These are phyloP conservation scores for Wickerhamiella infanticola DNA, from an alignment of 1,139 yeast genomes.

Conservation along the genomic window DNA sequence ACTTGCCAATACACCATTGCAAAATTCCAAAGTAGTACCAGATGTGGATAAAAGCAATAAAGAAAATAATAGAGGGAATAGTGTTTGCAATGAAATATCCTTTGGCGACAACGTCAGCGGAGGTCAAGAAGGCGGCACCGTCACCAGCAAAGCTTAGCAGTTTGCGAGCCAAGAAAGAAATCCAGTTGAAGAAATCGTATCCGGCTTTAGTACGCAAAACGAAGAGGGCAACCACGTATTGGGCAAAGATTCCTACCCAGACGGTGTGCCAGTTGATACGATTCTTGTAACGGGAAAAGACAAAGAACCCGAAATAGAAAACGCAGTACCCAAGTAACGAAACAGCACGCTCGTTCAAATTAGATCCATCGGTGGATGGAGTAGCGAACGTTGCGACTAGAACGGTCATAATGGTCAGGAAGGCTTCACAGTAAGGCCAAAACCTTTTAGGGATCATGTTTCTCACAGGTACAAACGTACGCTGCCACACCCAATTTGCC, in stretches of 20 bases:
- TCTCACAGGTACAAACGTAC: slow-evolving; percentile 29
- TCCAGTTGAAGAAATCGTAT: slow-evolving; percentile 48
- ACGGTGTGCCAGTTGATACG: slow-evolving; percentile 47
- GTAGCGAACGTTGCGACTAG: slow-evolving; percentile 45
- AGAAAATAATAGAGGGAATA: slow-evolving; percentile 48
- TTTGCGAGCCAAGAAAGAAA: slow-evolving; percentile 43
- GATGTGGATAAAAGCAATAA: slow-evolving; percentile 48
- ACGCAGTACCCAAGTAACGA: slow-evolving; percentile 45
- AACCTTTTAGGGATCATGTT: slow-evolving; percentile 27
- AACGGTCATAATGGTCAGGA: slow-evolving; percentile 33
- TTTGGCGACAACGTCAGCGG: slow-evolving; percentile 26
- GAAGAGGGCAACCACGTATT: slow-evolving; percentile 44
- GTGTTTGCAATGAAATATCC: slow-evolving; percentile 42
- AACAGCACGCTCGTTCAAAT: slow-evolving; percentile 39
- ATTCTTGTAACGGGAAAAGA: slow-evolving; percentile 34
- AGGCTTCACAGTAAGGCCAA: slow-evolving; percentile 33
- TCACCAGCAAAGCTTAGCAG: slow-evolving; percentile 45
- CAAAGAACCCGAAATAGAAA: slow-evolving; percentile 32
- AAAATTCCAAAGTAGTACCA: slow-evolving; percentile 46
- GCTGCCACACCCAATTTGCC: slow-evolving; percentile 31
- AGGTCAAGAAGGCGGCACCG: slow-evolving; percentile 48
- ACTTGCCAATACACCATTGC: slow-evolving; percentile 48
- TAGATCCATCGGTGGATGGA: slow-evolving; percentile 26
- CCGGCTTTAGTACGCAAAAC: slow-evolving; percentile 48
- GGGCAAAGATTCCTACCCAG: slow-evolving; percentile 47